phyloP scores from a whole-genome alignment of 75 land plant genomes.

The Picea glauca region DNA sequence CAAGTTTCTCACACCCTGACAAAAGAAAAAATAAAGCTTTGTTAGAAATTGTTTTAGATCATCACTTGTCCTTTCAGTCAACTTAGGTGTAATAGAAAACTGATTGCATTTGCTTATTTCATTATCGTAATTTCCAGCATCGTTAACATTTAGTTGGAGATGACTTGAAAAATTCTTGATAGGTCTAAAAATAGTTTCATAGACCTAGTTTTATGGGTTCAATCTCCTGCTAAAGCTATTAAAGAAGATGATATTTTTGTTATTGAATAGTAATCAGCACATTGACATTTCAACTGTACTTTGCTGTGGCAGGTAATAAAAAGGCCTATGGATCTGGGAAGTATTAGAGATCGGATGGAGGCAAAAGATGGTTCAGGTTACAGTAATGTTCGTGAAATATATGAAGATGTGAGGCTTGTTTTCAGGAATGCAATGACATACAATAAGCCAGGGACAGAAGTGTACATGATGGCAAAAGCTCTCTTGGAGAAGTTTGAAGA shows the following conservation, averaged over 20 bases:
- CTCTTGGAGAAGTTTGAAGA: conserved; percentile 50
- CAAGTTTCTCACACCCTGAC: not conserved
- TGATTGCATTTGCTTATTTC: not conserved
- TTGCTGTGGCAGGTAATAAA: conserved; percentile 25
- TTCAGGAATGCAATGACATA: conserved; percentile 48
- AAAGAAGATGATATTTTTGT: not conserved
- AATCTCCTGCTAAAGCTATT: not conserved
- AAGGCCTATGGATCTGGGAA: conserved; percentile 44
- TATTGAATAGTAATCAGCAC: not conserved
- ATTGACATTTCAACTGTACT: not conserved
- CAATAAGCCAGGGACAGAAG: conserved; percentile 36
- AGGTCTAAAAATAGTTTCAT: not conserved
- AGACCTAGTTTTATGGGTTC: not conserved
- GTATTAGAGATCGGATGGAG: conserved; percentile 30
- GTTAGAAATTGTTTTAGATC: not conserved
- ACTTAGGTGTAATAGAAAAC: not conserved
- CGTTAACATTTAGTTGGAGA: not conserved
- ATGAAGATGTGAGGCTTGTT: conserved; percentile 47
- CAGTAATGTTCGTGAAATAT: conserved; percentile 34
- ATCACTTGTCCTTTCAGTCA: not conserved
- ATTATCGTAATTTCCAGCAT: not conserved
- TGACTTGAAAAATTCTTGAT: not conserved
- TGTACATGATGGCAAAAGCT: conserved; percentile 40
- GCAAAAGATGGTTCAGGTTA: conserved; percentile 38
- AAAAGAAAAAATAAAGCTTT: not conserved